Percentiles rank a stretch among this genome's conserved stretches.
Evolutionary conservation across 129 eudicot species (phyloP).

Genomic region (Escallonia herrerae): DNA sequence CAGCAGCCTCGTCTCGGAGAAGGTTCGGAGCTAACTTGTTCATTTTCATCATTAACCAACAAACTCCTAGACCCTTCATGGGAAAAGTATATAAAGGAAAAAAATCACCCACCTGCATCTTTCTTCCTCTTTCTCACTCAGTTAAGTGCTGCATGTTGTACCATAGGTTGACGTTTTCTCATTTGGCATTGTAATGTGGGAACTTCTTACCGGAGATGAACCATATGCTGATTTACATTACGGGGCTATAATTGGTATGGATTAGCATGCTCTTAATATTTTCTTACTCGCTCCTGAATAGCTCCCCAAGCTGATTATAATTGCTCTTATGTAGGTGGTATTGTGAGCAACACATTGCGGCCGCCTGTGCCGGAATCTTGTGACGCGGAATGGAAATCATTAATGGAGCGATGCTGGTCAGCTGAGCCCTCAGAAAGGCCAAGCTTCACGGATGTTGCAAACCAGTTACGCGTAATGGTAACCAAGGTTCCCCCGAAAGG

Average conservation of each 20-base stretch:
- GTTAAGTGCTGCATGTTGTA: not conserved
- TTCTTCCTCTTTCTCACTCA: slow-evolving; percentile 5
- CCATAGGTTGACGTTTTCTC: slow-evolving; percentile 57
- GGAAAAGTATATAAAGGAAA: too few species aligned
- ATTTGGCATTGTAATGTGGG: slow-evolving; percentile 55
- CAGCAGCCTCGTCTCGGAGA: slow-evolving; percentile 91
- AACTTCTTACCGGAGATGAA: slow-evolving; percentile 55
- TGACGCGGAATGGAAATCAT: slow-evolving; percentile 74
- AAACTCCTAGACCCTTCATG: too few species aligned
- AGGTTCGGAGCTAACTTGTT: slow-evolving; percentile 27
- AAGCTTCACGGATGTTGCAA: slow-evolving; percentile 70
- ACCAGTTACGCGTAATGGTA: slow-evolving; percentile 62
- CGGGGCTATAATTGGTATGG: slow-evolving; percentile 57
- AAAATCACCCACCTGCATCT: not conserved
- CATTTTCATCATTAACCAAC: too few species aligned
- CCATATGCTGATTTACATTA: slow-evolving; percentile 53
- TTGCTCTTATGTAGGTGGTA: slow-evolving; percentile 53
- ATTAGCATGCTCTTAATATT: not conserved
- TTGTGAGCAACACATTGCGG: slow-evolving; percentile 88
- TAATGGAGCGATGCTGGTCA: slow-evolving; percentile 96
- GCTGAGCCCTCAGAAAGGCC: slow-evolving; percentile 89
- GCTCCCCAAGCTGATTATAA: not conserved
- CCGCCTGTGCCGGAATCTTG: slow-evolving; percentile 80
- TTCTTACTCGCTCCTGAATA: not conserved
- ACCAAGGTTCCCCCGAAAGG: slow-evolving; percentile 60